Base-by-base conservation (phyloP, 2,329 filamentous ascomycete genomes). In the Neopestalotiopsis clavispora region DNA sequence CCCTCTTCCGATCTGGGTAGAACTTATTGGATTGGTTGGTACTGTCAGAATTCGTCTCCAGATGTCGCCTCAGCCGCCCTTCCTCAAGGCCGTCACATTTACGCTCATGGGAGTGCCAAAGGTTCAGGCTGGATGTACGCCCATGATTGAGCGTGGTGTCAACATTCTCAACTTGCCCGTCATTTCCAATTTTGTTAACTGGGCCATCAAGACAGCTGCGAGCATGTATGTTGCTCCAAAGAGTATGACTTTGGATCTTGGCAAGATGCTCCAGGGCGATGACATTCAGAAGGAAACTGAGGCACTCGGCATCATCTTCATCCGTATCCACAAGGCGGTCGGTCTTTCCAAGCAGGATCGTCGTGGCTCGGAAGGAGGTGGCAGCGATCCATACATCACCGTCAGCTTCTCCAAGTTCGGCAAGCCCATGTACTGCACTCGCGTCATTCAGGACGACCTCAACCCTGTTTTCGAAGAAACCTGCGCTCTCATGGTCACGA, bases 181-280 rank as follows among this genome's bases (percentile, higher is more conserved):
- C 49, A 98, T 98, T 74, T 97, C 94, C 14, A 97, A 97, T 75
- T 98, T 99, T 77, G 95, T 98, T 80, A 97, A 98, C 80, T 97
- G 95, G 82, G 94, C 95, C 4, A 97, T 98, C 74, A 91, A 90
- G 49, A 90, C 96, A 0, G 94, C 95, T 0, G 92, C 92, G 2
- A 92, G 91, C 77, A 92, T 97, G 88, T 98, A 98, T 72, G 94
- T 98, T 32, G 95, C 95, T 2, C 95, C 95, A 9, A 98, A 98
- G 81, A 96, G 92, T 12, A 91, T 98, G 91, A 94, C 94, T 0
- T 87, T 98, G 61, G 95, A 99, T 75, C 87, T 98, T 78, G 90
- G 93, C 74, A 95, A 95, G 78, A 92, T 98, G 84, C 87, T 98
- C 3, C 92, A 94, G 77, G 96, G 95, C 20, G 95, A 98, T 74